phyloP scores from a whole-genome alignment of 805 yeast species.

The Kuraishia hungarica region DNA sequence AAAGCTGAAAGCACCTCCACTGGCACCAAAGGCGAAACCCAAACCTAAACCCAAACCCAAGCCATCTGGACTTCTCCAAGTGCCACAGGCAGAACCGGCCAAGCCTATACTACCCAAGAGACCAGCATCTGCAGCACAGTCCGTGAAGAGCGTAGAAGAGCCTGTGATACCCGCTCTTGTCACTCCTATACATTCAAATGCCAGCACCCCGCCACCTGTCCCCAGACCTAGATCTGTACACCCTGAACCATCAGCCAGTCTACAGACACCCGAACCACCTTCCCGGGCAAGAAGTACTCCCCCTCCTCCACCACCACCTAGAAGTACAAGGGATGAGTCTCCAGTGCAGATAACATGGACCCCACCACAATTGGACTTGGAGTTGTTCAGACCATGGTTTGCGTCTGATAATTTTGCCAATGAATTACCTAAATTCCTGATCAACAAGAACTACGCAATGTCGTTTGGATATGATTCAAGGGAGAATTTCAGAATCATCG shows the following conservation, averaged over 20 bases:
- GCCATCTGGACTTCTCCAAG: constrained; percentile 4
- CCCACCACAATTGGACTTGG: constrained; percentile 31
- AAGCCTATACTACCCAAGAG: neutral
- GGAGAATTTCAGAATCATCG: constrained; percentile 23
- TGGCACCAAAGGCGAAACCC: neutral
- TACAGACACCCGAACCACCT: neutral
- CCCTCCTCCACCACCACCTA: constrained; percentile 16
- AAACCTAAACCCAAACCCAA: constrained; percentile 3
- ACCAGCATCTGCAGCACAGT: neutral
- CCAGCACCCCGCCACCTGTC: constrained; percentile 7
- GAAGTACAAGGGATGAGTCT: neutral
- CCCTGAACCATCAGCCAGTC: neutral
- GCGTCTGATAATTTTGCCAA: constrained; percentile 16
- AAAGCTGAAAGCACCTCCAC: neutral
- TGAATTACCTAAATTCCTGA: constrained; percentile 28
- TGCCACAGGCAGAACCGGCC: neutral
- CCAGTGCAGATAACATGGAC: constrained; percentile 10
- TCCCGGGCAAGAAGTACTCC: constrained; percentile 6
- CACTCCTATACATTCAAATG: constrained; percentile 1
- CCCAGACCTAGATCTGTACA: constrained; percentile 2
- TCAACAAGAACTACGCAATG: constrained; percentile 25
- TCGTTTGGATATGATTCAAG: constrained; percentile 19
- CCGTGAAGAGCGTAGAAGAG: neutral
- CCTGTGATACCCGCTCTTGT: neutral
- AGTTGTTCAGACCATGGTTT: constrained; percentile 39